These are phyloP conservation scores for Kuraishia floccosa DNA, from an alignment of 805 yeast genomes.

Conservation along the genomic window DNA sequence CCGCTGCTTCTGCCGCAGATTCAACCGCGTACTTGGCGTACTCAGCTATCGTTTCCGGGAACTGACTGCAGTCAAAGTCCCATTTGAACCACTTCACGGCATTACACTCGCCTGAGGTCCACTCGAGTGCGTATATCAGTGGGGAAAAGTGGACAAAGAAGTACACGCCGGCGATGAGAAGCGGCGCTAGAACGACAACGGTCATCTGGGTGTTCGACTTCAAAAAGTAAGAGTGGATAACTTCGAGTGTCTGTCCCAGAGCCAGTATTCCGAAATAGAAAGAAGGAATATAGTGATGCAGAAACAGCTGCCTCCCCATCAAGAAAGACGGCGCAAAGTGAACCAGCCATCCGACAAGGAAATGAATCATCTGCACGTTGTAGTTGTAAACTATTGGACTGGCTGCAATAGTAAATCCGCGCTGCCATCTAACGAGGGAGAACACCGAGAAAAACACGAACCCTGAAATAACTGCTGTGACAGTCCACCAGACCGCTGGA, in stretches of 20 bases:
- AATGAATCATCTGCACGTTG: constrained; percentile 52
- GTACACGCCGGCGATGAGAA: constrained; percentile 36
- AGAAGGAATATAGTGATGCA: constrained; percentile 92
- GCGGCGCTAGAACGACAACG: constrained; percentile 29
- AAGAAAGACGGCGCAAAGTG: constrained; percentile 71
- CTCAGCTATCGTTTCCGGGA: too few species aligned
- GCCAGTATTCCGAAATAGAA: constrained; percentile 57
- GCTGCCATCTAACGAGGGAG: constrained; percentile 51
- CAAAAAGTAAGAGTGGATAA: constrained; percentile 15
- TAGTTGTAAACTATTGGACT: constrained; percentile 50
- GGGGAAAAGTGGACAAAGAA: constrained; percentile 60
- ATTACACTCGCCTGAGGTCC: constrained; percentile 66
- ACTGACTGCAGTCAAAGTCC: constrained; percentile 81
- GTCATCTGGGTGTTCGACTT: constrained; percentile 29
- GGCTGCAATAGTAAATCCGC: constrained; percentile 29
- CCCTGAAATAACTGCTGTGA: constrained; percentile 37
- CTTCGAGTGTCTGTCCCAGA: constrained; percentile 27
- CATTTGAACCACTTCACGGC: constrained; percentile 56
- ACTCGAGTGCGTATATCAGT: constrained; percentile 63
- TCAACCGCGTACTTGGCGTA: too few species aligned
- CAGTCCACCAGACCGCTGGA: constrained; percentile 72
- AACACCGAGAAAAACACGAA: constrained; percentile 38
- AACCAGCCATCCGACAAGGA: constrained; percentile 56
- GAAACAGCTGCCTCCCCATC: constrained; percentile 88
- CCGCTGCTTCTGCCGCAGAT: too few species aligned